These are phyloP conservation scores for Neoboletus magnificus DNA, from an alignment of 768 basidiomycete species.

Conservation along the genomic window DNA sequence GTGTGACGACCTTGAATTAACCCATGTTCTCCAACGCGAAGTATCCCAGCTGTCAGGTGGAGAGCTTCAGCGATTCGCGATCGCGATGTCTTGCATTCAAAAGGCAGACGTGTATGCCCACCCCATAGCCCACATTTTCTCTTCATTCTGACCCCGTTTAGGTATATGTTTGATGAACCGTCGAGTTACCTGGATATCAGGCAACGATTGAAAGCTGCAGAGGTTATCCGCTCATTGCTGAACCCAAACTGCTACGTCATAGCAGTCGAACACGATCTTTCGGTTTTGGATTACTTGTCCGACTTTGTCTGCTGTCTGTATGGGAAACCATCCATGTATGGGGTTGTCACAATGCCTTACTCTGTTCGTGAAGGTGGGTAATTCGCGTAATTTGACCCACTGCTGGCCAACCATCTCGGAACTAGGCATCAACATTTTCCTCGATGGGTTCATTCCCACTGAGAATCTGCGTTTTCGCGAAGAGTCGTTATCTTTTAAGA, in stretches of 20 bases:
- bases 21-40: constrained; percentile 81
- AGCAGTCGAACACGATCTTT: constrained; percentile 98
- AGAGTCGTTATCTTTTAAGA: constrained; percentile 94
- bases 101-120: constrained; percentile 84
- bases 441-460: constrained; percentile 97
- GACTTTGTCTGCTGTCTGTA: constrained; percentile 98
- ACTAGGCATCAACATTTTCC: constrained; percentile 96
- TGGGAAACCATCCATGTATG: constrained; percentile 96
- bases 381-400: background rate
- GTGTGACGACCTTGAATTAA: constrained; percentile 83
- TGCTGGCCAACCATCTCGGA: background rate
- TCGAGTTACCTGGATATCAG: constrained; percentile 97
- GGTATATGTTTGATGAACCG: constrained; percentile 99
- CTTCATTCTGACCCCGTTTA: constrained; percentile 29
- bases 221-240: constrained; percentile 88
- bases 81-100: constrained; percentile 96
- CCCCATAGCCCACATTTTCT: background rate
- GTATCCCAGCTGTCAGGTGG: constrained; percentile 88
- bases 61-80: constrained; percentile 96
- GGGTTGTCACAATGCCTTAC: constrained; percentile 98
- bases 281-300: constrained; percentile 96
- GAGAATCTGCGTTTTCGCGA: constrained; percentile 98
- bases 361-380: constrained; percentile 90
- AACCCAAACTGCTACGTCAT: constrained; percentile 87
- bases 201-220: constrained; percentile 92